Conservation (phyloP, 768 basidiomycete genomes). For the Mycena galericulata region DNA sequence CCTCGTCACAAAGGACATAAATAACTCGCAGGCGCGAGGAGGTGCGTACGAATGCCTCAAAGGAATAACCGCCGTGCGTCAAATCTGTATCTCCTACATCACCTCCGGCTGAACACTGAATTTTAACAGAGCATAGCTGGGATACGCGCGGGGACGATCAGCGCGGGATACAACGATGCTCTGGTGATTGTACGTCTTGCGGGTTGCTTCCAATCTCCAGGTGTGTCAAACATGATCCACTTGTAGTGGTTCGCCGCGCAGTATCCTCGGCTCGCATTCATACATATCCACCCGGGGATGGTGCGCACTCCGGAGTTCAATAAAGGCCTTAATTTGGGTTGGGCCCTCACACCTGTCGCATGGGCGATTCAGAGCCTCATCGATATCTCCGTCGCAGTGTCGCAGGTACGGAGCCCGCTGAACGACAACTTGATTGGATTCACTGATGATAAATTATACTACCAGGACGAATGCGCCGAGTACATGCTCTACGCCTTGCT, state of each 20-base stretch:
- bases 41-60: slow-evolving; percentile 32
- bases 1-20: slow-evolving; percentile 44
- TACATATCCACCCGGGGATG: too few relatives aligned
- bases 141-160: slow-evolving; percentile 24
- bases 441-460: too few relatives aligned
- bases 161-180: slow-evolving; percentile 42
- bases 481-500: slow-evolving; percentile 1
- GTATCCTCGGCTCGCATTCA: too few relatives aligned
- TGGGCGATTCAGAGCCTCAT: not conserved
- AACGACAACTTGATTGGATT: too few relatives aligned
- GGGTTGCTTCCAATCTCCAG: not conserved
- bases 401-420: too few relatives aligned
- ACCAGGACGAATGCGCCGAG: too few relatives aligned
- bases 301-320: too few relatives aligned
- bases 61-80: not conserved
- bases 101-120: not conserved
- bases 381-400: not conserved
- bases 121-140: slow-evolving; percentile 29
- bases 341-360: too few relatives aligned
- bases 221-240: too few relatives aligned
- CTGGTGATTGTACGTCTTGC: slow-evolving; percentile 42
- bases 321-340: too few relatives aligned
- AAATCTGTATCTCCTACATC: slow-evolving; percentile 19
- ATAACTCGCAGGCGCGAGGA: slow-evolving; percentile 27
- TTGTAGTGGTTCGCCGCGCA: slow-evolving; percentile 40